A percentile compares a stretch with the other conserved stretches of the same genome.
Evolutionary conservation across 495 filamentous ascomycete genomes (phyloP).

Genomic region (Neurospora hispaniola): DNA sequence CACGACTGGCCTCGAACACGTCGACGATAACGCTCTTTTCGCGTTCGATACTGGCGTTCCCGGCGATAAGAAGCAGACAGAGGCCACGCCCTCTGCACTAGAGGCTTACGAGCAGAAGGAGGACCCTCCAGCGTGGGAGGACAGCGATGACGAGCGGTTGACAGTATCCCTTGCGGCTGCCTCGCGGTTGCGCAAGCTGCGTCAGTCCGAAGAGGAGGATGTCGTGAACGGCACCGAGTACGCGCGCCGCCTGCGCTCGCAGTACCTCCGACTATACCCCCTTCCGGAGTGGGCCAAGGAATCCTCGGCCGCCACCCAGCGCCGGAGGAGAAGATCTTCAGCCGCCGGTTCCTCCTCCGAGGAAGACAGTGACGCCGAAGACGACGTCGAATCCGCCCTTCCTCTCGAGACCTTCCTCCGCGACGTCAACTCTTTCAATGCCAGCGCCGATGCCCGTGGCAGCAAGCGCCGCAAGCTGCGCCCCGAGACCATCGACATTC

Average conservation of each 20-base stretch:
- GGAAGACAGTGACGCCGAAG: constrained; percentile 51
- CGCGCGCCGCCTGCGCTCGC: constrained; percentile 61
- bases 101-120: constrained; percentile 22
- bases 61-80: constrained; percentile 22
- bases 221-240: constrained; percentile 81
- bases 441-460: constrained; percentile 21
- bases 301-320: constrained; percentile 37
- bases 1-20: constrained; percentile 34
- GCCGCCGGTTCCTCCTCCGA: constrained; percentile 43
- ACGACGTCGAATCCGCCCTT: constrained; percentile 49
- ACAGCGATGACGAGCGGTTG: constrained; percentile 89
- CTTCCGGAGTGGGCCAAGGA: constrained; percentile 65
- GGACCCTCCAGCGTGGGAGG: constrained; percentile 64
- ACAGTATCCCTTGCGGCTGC: constrained; percentile 68
- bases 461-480: constrained; percentile 54
- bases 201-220: constrained; percentile 71
- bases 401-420: constrained; percentile 75
- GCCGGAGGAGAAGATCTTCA: constrained; percentile 42
- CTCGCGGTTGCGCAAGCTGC: constrained; percentile 66
- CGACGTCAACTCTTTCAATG: constrained; percentile 45
- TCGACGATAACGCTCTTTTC: constrained; percentile 53
- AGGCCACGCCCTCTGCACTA: constrained; percentile 27
- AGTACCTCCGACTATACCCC: constrained; percentile 72
- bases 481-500: constrained; percentile 81
- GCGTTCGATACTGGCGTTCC: constrained; percentile 33